phyloP scores from a whole-genome alignment of 352 stramenopile species.

The Phytophthora hybrid region DNA sequence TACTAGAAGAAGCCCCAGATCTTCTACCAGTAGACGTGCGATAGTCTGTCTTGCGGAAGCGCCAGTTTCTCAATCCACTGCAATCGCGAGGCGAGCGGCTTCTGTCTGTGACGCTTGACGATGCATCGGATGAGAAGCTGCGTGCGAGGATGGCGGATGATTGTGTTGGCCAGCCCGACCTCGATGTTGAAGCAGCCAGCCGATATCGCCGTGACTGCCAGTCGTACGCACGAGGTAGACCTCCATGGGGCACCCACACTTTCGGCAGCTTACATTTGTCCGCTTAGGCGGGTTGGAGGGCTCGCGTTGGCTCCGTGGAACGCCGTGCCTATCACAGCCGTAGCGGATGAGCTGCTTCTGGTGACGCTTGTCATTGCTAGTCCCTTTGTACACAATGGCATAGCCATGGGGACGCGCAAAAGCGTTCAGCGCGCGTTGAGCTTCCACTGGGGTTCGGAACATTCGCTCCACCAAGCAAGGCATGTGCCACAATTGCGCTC shows the following conservation, averaged over 20 bases:
- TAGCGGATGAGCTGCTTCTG: neutral
- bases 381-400: neutral
- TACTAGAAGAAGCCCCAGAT: too few relatives aligned
- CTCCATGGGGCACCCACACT: constrained; percentile 18
- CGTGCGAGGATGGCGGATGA: constrained; percentile 6
- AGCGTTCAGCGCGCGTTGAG: too few relatives aligned
- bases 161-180: constrained; percentile 2
- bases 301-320: neutral
- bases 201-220: neutral
- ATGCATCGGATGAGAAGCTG: constrained; percentile 20
- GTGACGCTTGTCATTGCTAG: neutral
- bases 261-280: neutral
- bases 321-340: neutral
- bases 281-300: neutral
- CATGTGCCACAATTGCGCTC: too few relatives aligned
- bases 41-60: too few relatives aligned
- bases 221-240: neutral
- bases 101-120: neutral
- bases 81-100: too few relatives aligned
- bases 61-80: constrained; percentile 8
- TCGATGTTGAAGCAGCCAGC: constrained; percentile 9
- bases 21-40: constrained; percentile 3
- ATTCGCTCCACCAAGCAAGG: too few relatives aligned
- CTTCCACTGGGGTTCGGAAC: too few relatives aligned
- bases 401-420: too few relatives aligned